Percentiles rank a stretch among this genome's conserved stretches.
Evolutionary conservation across 1,139 yeast species (phyloP).

Genomic region (Sugiyamaella castrensis): DNA sequence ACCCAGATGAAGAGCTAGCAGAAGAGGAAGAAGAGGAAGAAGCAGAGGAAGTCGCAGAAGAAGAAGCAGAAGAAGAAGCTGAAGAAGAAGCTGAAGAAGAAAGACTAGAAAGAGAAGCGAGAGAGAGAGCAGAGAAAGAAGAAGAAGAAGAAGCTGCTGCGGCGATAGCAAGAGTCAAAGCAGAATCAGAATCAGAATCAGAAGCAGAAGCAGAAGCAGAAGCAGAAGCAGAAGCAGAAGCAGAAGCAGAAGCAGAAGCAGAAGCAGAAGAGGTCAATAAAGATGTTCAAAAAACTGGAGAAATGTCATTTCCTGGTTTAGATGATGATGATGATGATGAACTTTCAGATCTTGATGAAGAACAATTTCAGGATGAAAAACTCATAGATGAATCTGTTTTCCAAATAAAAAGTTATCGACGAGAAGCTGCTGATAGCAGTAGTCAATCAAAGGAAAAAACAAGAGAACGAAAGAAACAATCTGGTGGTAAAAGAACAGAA

Average conservation of each 20-base stretch:
- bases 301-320: neutral
- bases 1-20: neutral
- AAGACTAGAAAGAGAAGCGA: neutral
- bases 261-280: constrained; percentile 29
- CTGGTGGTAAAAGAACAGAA: neutral
- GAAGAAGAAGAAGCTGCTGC: too few species aligned
- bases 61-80: neutral
- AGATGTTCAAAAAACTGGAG: constrained; percentile 24
- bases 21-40: neutral
- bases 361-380: constrained; percentile 33
- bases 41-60: neutral
- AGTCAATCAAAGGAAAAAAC: constrained; percentile 22
- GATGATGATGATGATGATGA: constrained; percentile 27
- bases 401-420: constrained; percentile 40
- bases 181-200: neutral
- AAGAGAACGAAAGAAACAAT: constrained; percentile 19
- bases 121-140: too few species aligned
- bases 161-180: neutral
- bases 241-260: neutral
- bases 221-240: neutral
- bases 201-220: neutral
- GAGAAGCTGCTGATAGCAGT: constrained; percentile 15
- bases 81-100: too few species aligned
- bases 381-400: constrained; percentile 42
- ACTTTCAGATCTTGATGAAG: constrained; percentile 42